Percentiles rank a stretch among this genome's conserved stretches.
These are phyloP conservation scores for Cymbidium sinense DNA, from an alignment of 106 monocot species.

Conservation along the genomic window DNA sequence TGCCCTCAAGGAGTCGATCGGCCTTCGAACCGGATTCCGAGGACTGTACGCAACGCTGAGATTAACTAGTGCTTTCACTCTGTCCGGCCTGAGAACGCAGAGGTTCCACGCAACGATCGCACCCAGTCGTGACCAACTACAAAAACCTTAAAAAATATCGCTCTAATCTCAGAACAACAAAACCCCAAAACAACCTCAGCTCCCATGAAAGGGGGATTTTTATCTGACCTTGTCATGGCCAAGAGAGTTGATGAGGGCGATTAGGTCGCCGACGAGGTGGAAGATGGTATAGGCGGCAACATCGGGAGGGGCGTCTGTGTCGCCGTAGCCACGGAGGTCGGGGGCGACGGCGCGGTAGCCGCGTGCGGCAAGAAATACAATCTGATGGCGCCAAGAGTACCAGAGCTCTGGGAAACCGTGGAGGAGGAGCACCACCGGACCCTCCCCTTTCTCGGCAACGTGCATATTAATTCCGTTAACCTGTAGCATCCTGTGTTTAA, in stretches of 20 bases:
- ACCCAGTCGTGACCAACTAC: constrained; percentile 82
- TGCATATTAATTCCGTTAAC: constrained; percentile 24
- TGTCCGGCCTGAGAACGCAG: constrained; percentile 55
- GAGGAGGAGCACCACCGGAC: constrained; percentile 23
- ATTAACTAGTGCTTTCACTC: constrained; percentile 46
- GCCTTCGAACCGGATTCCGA: constrained; percentile 19
- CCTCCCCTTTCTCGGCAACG: constrained; percentile 34
- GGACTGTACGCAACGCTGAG: constrained; percentile 31
- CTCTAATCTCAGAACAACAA: not conserved
- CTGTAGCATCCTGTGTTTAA: constrained; percentile 1
- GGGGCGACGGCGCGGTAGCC: constrained; percentile 55
- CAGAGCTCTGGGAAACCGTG: constrained; percentile 48
- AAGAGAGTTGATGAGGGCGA: constrained; percentile 35
- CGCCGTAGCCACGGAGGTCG: constrained; percentile 62
- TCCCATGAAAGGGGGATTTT: not conserved
- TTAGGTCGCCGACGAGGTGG: constrained; percentile 34
- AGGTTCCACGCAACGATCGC: constrained; percentile 52
- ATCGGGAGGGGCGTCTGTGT: constrained; percentile 27
- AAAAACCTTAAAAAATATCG: constrained; percentile 35
- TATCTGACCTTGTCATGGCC: constrained; percentile 36
- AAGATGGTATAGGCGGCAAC: constrained; percentile 22
- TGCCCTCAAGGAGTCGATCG: constrained; percentile 14
- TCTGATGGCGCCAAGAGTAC: constrained; percentile 58
- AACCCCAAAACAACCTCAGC: too few species aligned
- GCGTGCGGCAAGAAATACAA: constrained; percentile 17